These are phyloP conservation scores for Mycena olivaceomarginata DNA, from an alignment of 768 basidiomycete genomes.

Conservation along the genomic window DNA sequence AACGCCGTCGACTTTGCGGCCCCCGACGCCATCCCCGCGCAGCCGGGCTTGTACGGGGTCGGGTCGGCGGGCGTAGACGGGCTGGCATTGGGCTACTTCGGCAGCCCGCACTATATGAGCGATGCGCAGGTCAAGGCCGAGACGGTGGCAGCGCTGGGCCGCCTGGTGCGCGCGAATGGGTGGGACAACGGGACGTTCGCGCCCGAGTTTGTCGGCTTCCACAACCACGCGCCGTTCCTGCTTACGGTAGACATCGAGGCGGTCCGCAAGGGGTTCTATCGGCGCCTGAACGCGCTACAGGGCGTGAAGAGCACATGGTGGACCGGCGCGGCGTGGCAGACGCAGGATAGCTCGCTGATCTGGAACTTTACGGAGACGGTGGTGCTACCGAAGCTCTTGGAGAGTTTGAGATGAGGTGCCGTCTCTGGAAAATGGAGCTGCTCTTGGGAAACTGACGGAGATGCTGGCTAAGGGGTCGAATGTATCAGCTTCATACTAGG, in stretches of 20 bases:
- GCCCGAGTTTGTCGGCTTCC: slow-evolving; percentile 20
- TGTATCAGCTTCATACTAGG: slow-evolving; percentile 9
- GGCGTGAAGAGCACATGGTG: slow-evolving; percentile 19
- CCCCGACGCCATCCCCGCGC: slow-evolving; percentile 24
- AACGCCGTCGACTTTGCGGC: slow-evolving; percentile 19
- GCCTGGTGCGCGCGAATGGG: slow-evolving; percentile 26
- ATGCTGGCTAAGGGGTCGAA: slow-evolving; percentile 4
- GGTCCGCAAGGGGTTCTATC: slow-evolving; percentile 15
- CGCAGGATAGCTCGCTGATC: slow-evolving; percentile 15
- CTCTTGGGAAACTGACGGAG: slow-evolving; percentile 1
- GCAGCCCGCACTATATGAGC: slow-evolving; percentile 24
- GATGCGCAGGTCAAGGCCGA: slow-evolving; percentile 29
- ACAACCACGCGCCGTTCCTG: slow-evolving; percentile 22
- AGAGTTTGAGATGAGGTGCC: slow-evolving; percentile 13
- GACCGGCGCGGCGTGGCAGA: slow-evolving; percentile 22
- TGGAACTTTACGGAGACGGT: slow-evolving; percentile 28
- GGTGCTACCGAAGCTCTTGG: slow-evolving; percentile 15
- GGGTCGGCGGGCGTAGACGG: slow-evolving; percentile 22
- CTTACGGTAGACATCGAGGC: slow-evolving; percentile 13
- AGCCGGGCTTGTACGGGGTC: slow-evolving; percentile 20
- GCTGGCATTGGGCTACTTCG: slow-evolving; percentile 15
- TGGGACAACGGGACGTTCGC: slow-evolving; percentile 16
- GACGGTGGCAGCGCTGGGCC: slow-evolving; percentile 12
- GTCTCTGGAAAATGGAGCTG: slow-evolving; percentile 5
- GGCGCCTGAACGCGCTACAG: slow-evolving; percentile 11